Evolutionary conservation across 139 green algal genomes (phyloP).

Genomic region (Tetradesmus lagerheimii): DNA sequence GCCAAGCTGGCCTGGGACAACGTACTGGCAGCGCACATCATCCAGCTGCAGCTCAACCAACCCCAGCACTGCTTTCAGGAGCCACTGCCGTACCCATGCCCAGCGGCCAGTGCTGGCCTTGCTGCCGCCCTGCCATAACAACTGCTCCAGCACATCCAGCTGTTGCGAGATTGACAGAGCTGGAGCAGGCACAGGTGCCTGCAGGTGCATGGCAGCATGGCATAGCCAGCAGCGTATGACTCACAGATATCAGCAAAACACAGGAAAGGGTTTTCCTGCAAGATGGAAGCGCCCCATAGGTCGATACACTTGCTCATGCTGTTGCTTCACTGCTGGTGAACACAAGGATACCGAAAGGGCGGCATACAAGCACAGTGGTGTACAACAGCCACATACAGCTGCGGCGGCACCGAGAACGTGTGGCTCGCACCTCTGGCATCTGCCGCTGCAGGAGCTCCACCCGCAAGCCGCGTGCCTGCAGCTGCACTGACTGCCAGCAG

Average conservation of each 20-base stretch:
- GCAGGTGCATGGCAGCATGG: not conserved
- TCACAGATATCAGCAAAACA: not conserved
- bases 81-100: not conserved
- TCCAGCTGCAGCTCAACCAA: slow-evolving; percentile 4
- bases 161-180: not conserved
- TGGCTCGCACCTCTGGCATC: slow-evolving; percentile 1
- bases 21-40: not conserved
- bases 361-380: no score
- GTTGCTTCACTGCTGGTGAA: not conserved
- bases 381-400: not conserved
- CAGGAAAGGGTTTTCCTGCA: not conserved
- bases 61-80: not conserved
- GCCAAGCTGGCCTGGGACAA: slow-evolving; percentile 9
- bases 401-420: not conserved
- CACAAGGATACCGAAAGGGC: not conserved
- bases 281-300: not conserved
- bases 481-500: slow-evolving; percentile 6
- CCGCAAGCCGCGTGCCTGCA: slow-evolving; percentile 1
- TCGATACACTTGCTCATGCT: no score
- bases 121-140: slow-evolving; percentile 38
- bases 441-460: slow-evolving; percentile 25
- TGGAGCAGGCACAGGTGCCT: not conserved
- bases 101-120: not conserved
- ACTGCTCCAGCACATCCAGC: slow-evolving; percentile 29
- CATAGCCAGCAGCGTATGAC: not conserved